A percentile compares a stretch with the other conserved stretches of the same genome.
phyloP scores from a whole-genome alignment of 768 basidiomycete species.

The Pulveroboletus sp. region DNA sequence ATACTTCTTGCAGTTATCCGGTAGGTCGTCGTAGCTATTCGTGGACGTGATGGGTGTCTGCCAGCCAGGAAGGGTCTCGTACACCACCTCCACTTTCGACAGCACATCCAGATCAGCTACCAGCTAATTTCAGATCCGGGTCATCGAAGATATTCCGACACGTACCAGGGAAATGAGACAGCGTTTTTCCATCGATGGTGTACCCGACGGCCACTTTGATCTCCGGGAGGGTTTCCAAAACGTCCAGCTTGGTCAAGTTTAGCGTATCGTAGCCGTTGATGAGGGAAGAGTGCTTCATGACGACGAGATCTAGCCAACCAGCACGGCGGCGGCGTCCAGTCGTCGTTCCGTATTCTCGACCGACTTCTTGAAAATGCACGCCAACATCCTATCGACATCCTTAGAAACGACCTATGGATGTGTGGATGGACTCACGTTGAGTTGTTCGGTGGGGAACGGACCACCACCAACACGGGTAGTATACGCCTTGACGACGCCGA shows the following conservation, averaged over 20 bases:
- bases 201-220: slow-evolving; percentile 89
- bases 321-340: slow-evolving; percentile 91
- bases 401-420: background rate
- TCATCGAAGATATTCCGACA: slow-evolving; percentile 1
- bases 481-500: slow-evolving; percentile 97
- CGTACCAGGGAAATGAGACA: slow-evolving; percentile 84
- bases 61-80: slow-evolving; percentile 92
- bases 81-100: slow-evolving; percentile 75
- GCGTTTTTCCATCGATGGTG: slow-evolving; percentile 65
- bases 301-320: slow-evolving; percentile 97
- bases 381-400: slow-evolving; percentile 58
- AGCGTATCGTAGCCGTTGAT: slow-evolving; percentile 95
- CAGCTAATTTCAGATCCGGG: background rate
- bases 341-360: slow-evolving; percentile 86
- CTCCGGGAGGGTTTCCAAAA: slow-evolving; percentile 78
- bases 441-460: slow-evolving; percentile 94
- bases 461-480: slow-evolving; percentile 98
- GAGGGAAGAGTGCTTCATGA: slow-evolving; percentile 84
- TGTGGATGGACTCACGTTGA: slow-evolving; percentile 57
- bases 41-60: slow-evolving; percentile 63
- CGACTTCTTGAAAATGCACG: slow-evolving; percentile 87
- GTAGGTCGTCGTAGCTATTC: slow-evolving; percentile 67
- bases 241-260: slow-evolving; percentile 95
- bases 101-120: slow-evolving; percentile 83
- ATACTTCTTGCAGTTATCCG: slow-evolving; percentile 81